Percentiles rank a stretch among this genome's conserved stretches.
Conservation (phyloP, 371 early-diverging fungal species). For the Zopfochytrium polystomum region DNA sequence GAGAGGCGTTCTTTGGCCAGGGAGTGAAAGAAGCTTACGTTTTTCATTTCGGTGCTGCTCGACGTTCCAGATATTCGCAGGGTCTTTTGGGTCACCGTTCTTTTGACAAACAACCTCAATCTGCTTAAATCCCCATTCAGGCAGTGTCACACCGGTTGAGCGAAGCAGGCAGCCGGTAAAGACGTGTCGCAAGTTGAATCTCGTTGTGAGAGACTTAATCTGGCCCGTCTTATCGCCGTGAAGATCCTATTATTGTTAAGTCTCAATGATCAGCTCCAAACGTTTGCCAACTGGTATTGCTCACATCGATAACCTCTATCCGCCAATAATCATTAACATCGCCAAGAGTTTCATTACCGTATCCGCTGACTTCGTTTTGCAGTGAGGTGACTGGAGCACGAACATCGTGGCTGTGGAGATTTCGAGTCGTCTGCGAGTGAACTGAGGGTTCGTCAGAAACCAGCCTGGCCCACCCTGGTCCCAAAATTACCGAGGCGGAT, state of each 20-base stretch:
- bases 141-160: slow-evolving; percentile 73
- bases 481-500: slow-evolving; percentile 72
- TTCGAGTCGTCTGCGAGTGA: slow-evolving; percentile 73
- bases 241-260: slow-evolving; percentile 31
- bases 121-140: slow-evolving; percentile 99
- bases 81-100: slow-evolving; percentile 53
- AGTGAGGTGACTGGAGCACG: slow-evolving; percentile 74
- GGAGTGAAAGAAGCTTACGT: slow-evolving; percentile 53
- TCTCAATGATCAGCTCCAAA: too few relatives aligned
- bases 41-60: slow-evolving; percentile 84
- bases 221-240: slow-evolving; percentile 42
- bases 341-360: slow-evolving; percentile 66
- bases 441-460: too few relatives aligned
- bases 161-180: slow-evolving; percentile 81
- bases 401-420: slow-evolving; percentile 70
- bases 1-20: too few relatives aligned
- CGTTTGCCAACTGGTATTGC: too few relatives aligned
- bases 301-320: slow-evolving; percentile 82
- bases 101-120: slow-evolving; percentile 88
- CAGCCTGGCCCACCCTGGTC: too few relatives aligned
- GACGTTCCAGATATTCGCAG: slow-evolving; percentile 90
- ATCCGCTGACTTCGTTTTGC: slow-evolving; percentile 87
- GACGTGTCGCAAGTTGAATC: slow-evolving; percentile 82
- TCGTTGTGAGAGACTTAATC: slow-evolving; percentile 78
- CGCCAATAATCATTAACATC: slow-evolving; percentile 90